Conservation (phyloP, 2,329 filamentous ascomycete genomes). For the Aspergillus terreus region DNA sequence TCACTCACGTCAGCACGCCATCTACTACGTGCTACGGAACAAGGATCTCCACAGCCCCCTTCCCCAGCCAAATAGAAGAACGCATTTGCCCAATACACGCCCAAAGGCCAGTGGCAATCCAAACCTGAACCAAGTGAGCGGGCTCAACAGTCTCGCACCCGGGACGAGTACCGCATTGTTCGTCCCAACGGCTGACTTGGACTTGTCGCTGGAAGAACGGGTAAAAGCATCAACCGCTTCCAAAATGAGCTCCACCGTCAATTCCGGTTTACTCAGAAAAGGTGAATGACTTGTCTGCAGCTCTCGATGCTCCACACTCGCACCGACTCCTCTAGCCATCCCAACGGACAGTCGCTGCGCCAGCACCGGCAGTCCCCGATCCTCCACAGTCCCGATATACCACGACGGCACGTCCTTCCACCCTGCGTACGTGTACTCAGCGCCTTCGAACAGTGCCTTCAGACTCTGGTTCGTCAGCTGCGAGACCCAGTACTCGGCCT, state of each 20-base stretch:
- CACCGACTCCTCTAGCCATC: conserved; percentile 39
- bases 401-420: conserved; percentile 49
- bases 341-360: conserved; percentile 38
- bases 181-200: not conserved
- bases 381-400: conserved; percentile 45
- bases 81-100: conserved; percentile 16
- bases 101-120: conserved; percentile 21
- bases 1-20: too few relatives aligned
- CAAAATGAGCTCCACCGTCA: conserved; percentile 37
- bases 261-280: conserved; percentile 46
- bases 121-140: conserved; percentile 21
- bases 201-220: not conserved
- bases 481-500: conserved; percentile 41
- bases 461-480: conserved; percentile 42
- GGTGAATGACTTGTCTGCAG: conserved; percentile 48
- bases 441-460: conserved; percentile 45
- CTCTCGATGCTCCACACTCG: conserved; percentile 37
- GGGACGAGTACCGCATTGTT: conserved; percentile 8
- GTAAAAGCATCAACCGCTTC: conserved; percentile 34
- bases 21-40: too few relatives aligned
- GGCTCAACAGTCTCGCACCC: conserved; percentile 8
- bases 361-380: conserved; percentile 39
- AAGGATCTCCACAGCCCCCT: conserved; percentile 3
- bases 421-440: conserved; percentile 43
- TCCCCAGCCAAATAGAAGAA: conserved; percentile 18